These are phyloP conservation scores for Xylaria polymorpha DNA, from an alignment of 2,329 filamentous ascomycete genomes.

Conservation along the genomic window DNA sequence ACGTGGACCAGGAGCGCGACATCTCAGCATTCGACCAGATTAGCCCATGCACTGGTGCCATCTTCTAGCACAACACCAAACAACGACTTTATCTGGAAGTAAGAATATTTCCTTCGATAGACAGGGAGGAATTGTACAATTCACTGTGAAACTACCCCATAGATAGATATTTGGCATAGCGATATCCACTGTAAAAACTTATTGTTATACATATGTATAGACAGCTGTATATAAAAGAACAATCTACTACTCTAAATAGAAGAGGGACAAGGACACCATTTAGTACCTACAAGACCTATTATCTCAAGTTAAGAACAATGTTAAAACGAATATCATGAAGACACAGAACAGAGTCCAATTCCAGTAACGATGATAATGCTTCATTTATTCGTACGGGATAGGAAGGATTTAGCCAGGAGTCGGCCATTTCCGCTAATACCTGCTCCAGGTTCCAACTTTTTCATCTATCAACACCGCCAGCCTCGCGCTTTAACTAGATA, in stretches of 20 bases:
- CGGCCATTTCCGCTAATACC: background rate
- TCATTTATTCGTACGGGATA: background rate
- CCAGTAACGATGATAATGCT: background rate
- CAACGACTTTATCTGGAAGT: background rate
- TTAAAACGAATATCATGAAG: background rate
- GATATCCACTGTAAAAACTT: slow-evolving; percentile 21
- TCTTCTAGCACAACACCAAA: background rate
- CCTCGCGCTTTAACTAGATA: background rate
- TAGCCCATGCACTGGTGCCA: background rate
- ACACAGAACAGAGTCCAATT: background rate
- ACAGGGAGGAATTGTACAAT: slow-evolving; percentile 4
- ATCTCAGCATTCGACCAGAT: background rate
- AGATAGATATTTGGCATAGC: slow-evolving; percentile 29
- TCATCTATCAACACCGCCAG: background rate
- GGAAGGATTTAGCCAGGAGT: background rate
- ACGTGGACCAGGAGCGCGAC: background rate
- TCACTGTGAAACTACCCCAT: slow-evolving; percentile 1
- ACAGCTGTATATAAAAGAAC: slow-evolving; percentile 15
- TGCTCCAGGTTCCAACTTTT: background rate
- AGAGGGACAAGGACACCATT: background rate
- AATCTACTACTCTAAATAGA: background rate
- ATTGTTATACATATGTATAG: slow-evolving; percentile 23
- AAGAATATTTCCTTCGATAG: background rate
- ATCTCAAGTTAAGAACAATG: background rate
- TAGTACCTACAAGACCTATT: background rate